Conservation (phyloP, 2,329 filamentous ascomycete genomes). For the Hypoxylon sp. region DNA sequence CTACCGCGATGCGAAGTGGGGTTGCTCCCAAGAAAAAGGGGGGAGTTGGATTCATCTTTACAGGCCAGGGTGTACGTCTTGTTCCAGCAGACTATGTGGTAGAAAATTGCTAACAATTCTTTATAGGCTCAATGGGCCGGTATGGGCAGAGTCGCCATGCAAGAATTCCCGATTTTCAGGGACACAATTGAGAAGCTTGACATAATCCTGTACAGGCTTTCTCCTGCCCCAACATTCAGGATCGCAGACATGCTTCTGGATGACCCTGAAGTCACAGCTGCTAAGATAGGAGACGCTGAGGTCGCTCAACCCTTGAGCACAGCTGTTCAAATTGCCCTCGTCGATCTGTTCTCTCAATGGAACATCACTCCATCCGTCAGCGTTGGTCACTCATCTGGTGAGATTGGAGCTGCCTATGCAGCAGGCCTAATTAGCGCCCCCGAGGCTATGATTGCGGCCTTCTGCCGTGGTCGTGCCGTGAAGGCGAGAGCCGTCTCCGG, state of each 20-base stretch:
- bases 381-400: constrained; percentile 57
- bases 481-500: constrained; percentile 32
- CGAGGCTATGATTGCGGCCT: constrained; percentile 51
- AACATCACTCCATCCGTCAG: constrained; percentile 56
- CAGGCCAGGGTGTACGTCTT: constrained; percentile 46
- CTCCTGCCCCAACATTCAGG: constrained; percentile 29
- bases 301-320: constrained; percentile 59
- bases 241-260: constrained; percentile 33
- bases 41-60: constrained; percentile 45
- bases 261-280: constrained; percentile 9
- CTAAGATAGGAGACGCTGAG: constrained; percentile 44
- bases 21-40: constrained; percentile 6
- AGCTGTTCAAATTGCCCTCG: constrained; percentile 61
- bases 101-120: not conserved
- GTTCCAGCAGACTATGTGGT: not conserved
- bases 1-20: not conserved
- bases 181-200: constrained; percentile 37
- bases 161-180: constrained; percentile 22
- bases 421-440: constrained; percentile 48
- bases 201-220: constrained; percentile 22
- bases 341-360: constrained; percentile 58
- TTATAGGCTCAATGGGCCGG: constrained; percentile 46
- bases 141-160: constrained; percentile 48
- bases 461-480: constrained; percentile 44
- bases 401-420: constrained; percentile 64